phyloP scores from a whole-genome alignment of 495 filamentous ascomycete genomes.

The Penicillium silybi region DNA sequence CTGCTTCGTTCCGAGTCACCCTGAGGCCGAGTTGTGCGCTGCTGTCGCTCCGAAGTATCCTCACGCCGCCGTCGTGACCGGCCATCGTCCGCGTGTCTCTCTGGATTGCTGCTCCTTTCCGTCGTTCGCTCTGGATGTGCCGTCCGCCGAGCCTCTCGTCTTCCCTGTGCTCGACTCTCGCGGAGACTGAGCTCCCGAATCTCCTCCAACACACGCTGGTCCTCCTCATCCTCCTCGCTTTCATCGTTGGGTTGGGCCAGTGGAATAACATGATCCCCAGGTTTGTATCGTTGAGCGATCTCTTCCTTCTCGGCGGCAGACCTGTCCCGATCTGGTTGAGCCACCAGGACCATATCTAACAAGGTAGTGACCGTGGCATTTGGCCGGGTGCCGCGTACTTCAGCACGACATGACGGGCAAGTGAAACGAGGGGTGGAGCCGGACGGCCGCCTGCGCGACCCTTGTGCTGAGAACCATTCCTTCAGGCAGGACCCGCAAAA shows the following conservation, averaged over 20 bases:
- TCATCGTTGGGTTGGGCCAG: conserved; percentile 8
- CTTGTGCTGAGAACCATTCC: conserved; percentile 78
- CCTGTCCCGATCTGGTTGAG: conserved; percentile 68
- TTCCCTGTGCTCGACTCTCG: conserved; percentile 46
- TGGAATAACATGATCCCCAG: conserved; percentile 66
- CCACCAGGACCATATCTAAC: conserved; percentile 68
- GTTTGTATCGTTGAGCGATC: conserved; percentile 64
- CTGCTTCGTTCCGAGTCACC: conserved; percentile 30
- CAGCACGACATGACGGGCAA: conserved; percentile 87
- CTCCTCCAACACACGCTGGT: conserved; percentile 64
- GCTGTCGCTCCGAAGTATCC: conserved; percentile 36
- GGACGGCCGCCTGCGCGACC: conserved; percentile 42
- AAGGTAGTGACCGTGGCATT: conserved; percentile 82
- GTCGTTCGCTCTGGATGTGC: conserved; percentile 18
- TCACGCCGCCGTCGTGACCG: conserved; percentile 40
- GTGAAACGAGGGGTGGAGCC: conserved; percentile 60
- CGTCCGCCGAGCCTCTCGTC: conserved; percentile 29
- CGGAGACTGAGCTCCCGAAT: conserved; percentile 67
- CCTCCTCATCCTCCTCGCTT: conserved; percentile 48
- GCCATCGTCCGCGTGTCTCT: conserved; percentile 35
- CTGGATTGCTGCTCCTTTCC: conserved; percentile 20
- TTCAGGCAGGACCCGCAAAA: conserved; percentile 94
- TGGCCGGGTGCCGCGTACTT: conserved; percentile 74
- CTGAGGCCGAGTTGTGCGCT: conserved; percentile 11
- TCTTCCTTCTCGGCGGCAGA: conserved; percentile 66